Evolutionary conservation across 768 basidiomycete genomes (phyloP), one percentile per base, ranked within the genome.

Genomic region (Trichaptum fuscoviolaceum): DNA sequence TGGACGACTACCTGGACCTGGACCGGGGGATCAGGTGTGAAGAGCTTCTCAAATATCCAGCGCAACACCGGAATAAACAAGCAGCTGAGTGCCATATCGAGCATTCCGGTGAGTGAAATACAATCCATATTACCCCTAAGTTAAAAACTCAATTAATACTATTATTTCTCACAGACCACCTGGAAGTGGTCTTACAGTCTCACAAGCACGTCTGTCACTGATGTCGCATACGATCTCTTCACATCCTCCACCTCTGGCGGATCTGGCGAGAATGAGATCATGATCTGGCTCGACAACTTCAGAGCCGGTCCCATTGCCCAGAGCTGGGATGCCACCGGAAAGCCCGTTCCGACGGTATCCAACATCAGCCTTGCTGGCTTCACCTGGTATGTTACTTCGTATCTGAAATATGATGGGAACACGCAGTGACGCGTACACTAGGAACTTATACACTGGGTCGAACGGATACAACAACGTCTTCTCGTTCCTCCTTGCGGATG

Each of bases 151-250:
- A 34, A 24, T 65, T 65, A 26, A 52, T 65, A 27, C 18, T 35
- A n/a, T 6, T 30, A 61, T 23, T 15, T 26, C 57, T 58, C 57
- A 26, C 64, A 87, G 88, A 69, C 84, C 34, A 75, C 71, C 0
- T 90, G 88, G 88, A 65, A 73, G 1, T 89, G 88, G 88, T 79
- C 79, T 6, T 84, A 86, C 67, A 70, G 70, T 12, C 75, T 77
- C 7, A 81, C 77, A 5, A 73, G 72, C 0, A 74, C 85, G 65
- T 82, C 85, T 26, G 42, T 52, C 42, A 81, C 84, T 0, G 80
- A 89, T 65, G 80, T 87, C 27, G 85, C 87, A 6, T 90, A 81
- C 67, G 88, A 90, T 68, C 67, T 89, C 0, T 90, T 90, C 78
- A 89, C 87, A 0, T 83, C 87, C 1, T 70, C 70, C 67, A 76